Evolutionary conservation across 2,329 filamentous ascomycete species (phyloP).

Genomic region (Parastagonospora avenae): DNA sequence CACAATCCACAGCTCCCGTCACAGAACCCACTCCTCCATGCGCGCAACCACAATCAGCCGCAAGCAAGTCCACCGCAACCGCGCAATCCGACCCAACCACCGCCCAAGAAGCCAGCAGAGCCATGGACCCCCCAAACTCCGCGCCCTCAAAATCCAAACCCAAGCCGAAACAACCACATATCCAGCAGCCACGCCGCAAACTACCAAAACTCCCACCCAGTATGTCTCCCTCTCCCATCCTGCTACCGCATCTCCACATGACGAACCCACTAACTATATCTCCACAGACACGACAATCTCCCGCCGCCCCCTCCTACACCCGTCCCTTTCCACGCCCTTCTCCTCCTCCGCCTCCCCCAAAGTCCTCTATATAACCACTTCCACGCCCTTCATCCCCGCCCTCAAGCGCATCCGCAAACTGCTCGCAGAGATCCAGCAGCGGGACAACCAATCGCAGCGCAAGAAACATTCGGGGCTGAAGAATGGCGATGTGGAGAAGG

Average conservation of each 20-base stretch:
- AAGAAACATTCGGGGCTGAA: conserved; percentile 14
- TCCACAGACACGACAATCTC: conserved; percentile 53
- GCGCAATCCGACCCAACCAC: neutral
- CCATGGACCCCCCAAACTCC: neutral
- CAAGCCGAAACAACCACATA: conserved; percentile 1
- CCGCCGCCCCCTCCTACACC: conserved; percentile 64
- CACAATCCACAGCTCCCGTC: conserved; percentile 1
- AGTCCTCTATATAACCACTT: conserved; percentile 68
- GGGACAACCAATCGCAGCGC: conserved; percentile 49
- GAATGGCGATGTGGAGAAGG: conserved; percentile 35
- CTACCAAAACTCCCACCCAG: conserved; percentile 27
- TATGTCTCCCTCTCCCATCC: conserved; percentile 11
- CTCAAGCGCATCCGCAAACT: conserved; percentile 69
- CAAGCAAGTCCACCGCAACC: conserved; percentile 10
- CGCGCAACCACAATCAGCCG: conserved; percentile 14
- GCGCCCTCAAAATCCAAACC: conserved; percentile 4
- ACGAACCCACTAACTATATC: conserved; percentile 6
- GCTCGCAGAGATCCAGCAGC: conserved; percentile 62
- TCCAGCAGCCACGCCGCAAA: conserved; percentile 9
- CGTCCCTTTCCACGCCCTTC: conserved; percentile 60
- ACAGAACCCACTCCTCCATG: conserved; percentile 18
- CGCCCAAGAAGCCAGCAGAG: neutral
- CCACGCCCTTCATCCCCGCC: conserved; percentile 70
- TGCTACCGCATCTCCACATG: neutral
- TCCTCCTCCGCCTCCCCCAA: conserved; percentile 56